Conservation (phyloP, 148 eudicot species). For the Talinum fruticosum region DNA sequence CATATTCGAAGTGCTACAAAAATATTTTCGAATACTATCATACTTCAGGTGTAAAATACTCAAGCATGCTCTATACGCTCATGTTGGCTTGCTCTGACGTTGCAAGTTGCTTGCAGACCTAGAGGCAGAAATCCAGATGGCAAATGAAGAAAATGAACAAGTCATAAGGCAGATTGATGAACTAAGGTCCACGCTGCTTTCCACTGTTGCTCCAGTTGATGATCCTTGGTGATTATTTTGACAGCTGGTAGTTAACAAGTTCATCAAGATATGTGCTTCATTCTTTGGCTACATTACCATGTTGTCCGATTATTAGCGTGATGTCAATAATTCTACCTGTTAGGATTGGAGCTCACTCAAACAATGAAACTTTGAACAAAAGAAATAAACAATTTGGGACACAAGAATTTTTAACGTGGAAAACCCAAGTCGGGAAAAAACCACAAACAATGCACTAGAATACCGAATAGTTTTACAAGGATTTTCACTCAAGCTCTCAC, state of each 20-base stretch:
- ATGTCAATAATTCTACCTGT: neutral
- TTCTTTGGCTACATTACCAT: neutral
- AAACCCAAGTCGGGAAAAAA: no score
- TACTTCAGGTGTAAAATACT: constrained; percentile 3
- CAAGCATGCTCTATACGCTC: neutral
- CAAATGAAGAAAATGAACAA: constrained; percentile 45
- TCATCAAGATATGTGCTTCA: neutral
- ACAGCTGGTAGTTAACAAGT: neutral
- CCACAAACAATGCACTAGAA: no score
- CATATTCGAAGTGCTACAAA: neutral
- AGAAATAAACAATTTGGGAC: no score
- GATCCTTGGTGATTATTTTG: constrained; percentile 26
- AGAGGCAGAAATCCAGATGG: constrained; percentile 38
- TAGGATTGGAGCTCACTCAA: no score
- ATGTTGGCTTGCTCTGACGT: neutral
- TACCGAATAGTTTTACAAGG: no score
- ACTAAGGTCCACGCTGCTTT: constrained; percentile 41
- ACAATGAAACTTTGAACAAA: no score
- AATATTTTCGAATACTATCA: no score
- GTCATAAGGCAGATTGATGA: constrained; percentile 46
- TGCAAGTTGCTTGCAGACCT: constrained; percentile 35
- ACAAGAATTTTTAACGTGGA: no score
- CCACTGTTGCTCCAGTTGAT: constrained; percentile 34
- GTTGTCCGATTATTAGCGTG: neutral
- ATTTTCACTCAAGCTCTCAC: no score